These are phyloP conservation scores for Macaranga tanarius DNA, from an alignment of 441 rosid genomes.

Conservation along the genomic window DNA sequence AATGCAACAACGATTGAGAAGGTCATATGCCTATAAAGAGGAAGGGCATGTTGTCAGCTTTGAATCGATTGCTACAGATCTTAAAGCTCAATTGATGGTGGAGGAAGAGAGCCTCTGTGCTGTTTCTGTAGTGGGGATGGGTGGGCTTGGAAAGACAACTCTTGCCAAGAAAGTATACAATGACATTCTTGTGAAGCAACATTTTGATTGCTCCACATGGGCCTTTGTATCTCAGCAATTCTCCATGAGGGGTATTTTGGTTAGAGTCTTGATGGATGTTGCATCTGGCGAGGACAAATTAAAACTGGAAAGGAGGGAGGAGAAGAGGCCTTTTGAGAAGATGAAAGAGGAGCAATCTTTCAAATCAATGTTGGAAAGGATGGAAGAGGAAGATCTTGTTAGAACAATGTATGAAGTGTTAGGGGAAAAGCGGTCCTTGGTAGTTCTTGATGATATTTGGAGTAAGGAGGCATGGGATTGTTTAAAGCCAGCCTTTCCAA, in stretches of 20 bases:
- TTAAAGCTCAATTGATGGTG: constrained; percentile 7
- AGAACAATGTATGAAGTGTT: constrained; percentile 18
- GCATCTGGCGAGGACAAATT: background rate
- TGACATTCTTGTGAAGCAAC: background rate
- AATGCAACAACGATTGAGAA: constrained; percentile 2
- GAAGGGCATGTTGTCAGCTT: constrained; percentile 26
- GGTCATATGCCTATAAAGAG: background rate
- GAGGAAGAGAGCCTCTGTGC: constrained; percentile 11
- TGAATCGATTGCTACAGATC: background rate
- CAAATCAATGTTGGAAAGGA: constrained; percentile 9
- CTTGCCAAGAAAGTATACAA: constrained; percentile 17
- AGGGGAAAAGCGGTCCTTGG: constrained; percentile 30
- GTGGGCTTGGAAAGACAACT: constrained; percentile 30
- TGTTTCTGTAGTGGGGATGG: constrained; percentile 22
- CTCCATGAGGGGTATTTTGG: constrained; percentile 20
- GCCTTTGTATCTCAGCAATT: constrained; percentile 36
- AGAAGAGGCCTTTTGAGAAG: too few relatives aligned
- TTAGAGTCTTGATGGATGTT: constrained; percentile 20
- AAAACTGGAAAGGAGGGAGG: too few relatives aligned
- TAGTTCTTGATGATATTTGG: constrained; percentile 41
- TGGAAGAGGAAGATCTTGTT: constrained; percentile 26
- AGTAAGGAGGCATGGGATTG: constrained; percentile 25
- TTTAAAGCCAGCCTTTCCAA: constrained; percentile 27
- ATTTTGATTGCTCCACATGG: constrained; percentile 34
- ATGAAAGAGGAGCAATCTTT: background rate